A percentile compares a stretch with the other conserved stretches of the same genome.
phyloP scores from a whole-genome alignment of 2,329 filamentous ascomycete genomes.

The Emericellopsis cladophorae region DNA sequence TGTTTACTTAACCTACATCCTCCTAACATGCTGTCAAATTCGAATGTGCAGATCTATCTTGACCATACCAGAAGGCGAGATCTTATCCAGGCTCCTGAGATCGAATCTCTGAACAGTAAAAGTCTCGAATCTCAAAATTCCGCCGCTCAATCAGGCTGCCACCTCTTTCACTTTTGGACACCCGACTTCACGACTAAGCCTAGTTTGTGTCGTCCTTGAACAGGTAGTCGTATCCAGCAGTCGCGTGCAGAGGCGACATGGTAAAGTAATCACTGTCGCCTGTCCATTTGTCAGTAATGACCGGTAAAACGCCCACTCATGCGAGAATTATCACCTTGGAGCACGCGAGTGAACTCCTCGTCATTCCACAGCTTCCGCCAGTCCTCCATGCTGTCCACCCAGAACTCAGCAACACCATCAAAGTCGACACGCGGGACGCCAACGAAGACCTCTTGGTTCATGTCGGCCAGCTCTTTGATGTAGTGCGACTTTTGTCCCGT shows the following conservation, averaged over 20 bases:
- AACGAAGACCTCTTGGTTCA: neutral
- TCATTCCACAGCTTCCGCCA: neutral
- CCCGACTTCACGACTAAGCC: neutral
- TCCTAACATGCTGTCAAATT: too few species aligned
- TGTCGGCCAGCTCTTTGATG: neutral
- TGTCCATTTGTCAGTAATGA: neutral
- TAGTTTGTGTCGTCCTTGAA: neutral
- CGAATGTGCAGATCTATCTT: too few species aligned
- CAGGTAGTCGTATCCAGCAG: neutral
- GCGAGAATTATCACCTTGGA: neutral
- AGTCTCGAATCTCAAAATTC: too few species aligned
- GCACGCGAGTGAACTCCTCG: neutral
- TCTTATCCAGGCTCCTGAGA: too few species aligned
- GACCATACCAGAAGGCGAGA: too few species aligned
- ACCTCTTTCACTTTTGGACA: too few species aligned
- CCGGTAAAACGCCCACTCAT: neutral
- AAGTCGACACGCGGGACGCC: neutral
- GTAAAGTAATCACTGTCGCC: neutral
- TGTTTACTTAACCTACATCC: too few species aligned
- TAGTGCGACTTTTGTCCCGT: neutral
- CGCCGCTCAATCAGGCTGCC: too few species aligned
- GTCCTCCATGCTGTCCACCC: constrained; percentile 1
- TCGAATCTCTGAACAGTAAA: too few species aligned
- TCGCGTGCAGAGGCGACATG: neutral
- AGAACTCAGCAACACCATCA: constrained; percentile 2